These are phyloP conservation scores for Cenococcum geophilum DNA, from an alignment of 495 filamentous ascomycete species.

Conservation along the genomic window DNA sequence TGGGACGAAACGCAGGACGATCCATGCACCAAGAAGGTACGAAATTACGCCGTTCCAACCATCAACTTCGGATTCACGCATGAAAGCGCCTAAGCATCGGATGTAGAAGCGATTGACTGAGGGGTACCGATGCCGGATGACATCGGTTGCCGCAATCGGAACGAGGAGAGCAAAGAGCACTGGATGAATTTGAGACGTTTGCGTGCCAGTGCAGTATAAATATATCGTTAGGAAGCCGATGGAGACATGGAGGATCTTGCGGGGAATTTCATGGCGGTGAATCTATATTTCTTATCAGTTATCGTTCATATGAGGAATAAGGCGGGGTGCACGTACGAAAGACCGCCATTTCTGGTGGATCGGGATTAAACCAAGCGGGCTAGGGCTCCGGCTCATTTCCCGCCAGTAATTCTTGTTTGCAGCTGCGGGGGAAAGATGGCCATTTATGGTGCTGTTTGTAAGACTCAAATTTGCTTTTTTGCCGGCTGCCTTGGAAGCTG, in stretches of 20 bases:
- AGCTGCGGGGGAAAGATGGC: conserved; percentile 62
- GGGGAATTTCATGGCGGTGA: conserved; percentile 71
- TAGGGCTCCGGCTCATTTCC: conserved; percentile 79
- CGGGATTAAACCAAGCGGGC: conserved; percentile 88
- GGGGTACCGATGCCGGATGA: conserved; percentile 71
- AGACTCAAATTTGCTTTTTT: conserved; percentile 22
- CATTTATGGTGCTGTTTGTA: conserved; percentile 47
- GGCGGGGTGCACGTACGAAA: conserved; percentile 45
- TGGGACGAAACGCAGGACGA: conserved; percentile 77
- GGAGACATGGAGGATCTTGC: conserved; percentile 77
- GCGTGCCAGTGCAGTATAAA: conserved; percentile 70
- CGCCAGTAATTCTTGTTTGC: conserved; percentile 58
- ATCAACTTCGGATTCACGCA: conserved; percentile 90
- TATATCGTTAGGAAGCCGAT: conserved; percentile 89
- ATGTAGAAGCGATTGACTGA: conserved; percentile 86
- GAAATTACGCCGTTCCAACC: conserved; percentile 96
- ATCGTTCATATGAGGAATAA: background rate
- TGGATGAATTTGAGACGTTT: conserved; percentile 69
- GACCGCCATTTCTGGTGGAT: conserved; percentile 72
- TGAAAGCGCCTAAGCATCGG: conserved; percentile 72
- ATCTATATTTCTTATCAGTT: conserved; percentile 36
- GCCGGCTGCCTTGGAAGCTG: conserved; percentile 8
- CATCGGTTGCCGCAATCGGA: conserved; percentile 79
- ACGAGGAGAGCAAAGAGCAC: conserved; percentile 74
- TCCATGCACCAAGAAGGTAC: conserved; percentile 86